These are phyloP conservation scores for Setaria italica DNA, from an alignment of 202 grass and related monocot genomes.

Conservation along the genomic window DNA sequence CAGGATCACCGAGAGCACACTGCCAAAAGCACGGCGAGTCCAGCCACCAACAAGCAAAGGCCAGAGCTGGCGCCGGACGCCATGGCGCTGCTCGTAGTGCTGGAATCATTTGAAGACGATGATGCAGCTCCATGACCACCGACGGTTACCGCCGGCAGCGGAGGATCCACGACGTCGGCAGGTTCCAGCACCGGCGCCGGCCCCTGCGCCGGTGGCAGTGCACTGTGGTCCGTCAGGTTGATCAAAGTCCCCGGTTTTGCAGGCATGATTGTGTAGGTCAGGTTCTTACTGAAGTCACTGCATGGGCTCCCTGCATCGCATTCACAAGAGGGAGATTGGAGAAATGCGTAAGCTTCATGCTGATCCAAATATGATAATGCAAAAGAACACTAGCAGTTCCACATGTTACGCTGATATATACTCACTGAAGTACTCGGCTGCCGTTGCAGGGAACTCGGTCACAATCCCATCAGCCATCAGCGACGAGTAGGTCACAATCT, in stretches of 20 bases:
- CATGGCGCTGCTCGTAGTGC: constrained; percentile 16
- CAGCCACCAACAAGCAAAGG: constrained; percentile 35
- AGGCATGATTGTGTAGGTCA: constrained; percentile 73
- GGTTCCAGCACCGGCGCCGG: constrained; percentile 71
- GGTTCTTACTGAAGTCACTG: constrained; percentile 62
- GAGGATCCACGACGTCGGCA: constrained; percentile 72
- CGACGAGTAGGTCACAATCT: constrained; percentile 66
- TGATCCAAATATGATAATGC: neutral
- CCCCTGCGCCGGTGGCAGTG: constrained; percentile 60
- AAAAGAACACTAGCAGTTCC: neutral
- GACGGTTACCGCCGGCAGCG: constrained; percentile 62
- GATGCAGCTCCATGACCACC: neutral
- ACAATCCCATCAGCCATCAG: constrained; percentile 63
- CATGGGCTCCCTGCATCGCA: constrained; percentile 78
- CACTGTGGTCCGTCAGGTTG: constrained; percentile 41
- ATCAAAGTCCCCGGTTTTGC: constrained; percentile 66
- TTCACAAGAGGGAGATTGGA: neutral
- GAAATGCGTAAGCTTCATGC: neutral
- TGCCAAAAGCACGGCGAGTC: constrained; percentile 41
- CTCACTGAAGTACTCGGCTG: constrained; percentile 80
- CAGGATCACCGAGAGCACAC: constrained; percentile 13
- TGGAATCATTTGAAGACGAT: neutral
- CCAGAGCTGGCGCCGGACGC: constrained; percentile 5
- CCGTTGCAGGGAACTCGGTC: constrained; percentile 86
- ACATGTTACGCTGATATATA: neutral